These are phyloP conservation scores for Ustilago vetiveriae DNA, from an alignment of 1,284 basidiomycete species.

Conservation along the genomic window DNA sequence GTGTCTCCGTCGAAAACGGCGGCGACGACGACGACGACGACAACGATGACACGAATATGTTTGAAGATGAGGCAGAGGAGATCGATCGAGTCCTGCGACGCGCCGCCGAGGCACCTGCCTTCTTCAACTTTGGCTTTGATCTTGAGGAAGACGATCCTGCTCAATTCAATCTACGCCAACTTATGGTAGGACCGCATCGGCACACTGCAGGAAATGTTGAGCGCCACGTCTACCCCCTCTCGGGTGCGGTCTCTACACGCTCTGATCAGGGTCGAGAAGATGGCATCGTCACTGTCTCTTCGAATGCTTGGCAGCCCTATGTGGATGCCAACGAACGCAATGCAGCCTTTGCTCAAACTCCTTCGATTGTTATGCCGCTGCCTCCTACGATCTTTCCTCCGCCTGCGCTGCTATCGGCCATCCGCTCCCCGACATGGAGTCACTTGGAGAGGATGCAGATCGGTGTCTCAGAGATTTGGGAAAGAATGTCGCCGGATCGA, in stretches of 20 bases:
- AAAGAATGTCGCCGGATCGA: slow-evolving; percentile 11
- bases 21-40: not conserved
- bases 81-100: slow-evolving; percentile 15
- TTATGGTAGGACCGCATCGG: slow-evolving; percentile 11
- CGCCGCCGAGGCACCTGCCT: slow-evolving; percentile 15
- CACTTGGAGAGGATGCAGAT: slow-evolving; percentile 17
- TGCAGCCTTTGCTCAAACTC: slow-evolving; percentile 7
- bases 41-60: slow-evolving; percentile 1
- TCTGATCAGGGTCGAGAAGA: slow-evolving; percentile 2
- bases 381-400: slow-evolving; percentile 48
- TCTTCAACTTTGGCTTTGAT: slow-evolving; percentile 34
- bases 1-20: not conserved
- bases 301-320: slow-evolving; percentile 17
- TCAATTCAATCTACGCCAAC: slow-evolving; percentile 1
- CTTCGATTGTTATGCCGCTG: slow-evolving; percentile 14
- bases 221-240: slow-evolving; percentile 2
- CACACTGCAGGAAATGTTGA: not conserved
- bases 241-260: slow-evolving; percentile 4
- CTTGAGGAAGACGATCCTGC: slow-evolving; percentile 22
- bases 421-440: slow-evolving; percentile 30
- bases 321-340: slow-evolving; percentile 22
- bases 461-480: slow-evolving; percentile 28
- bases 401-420: slow-evolving; percentile 39
- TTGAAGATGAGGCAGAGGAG: slow-evolving; percentile 24
- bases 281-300: slow-evolving; percentile 9